Conservation (phyloP, 176 grass and related monocot species). For the Ensete glaucum region DNA sequence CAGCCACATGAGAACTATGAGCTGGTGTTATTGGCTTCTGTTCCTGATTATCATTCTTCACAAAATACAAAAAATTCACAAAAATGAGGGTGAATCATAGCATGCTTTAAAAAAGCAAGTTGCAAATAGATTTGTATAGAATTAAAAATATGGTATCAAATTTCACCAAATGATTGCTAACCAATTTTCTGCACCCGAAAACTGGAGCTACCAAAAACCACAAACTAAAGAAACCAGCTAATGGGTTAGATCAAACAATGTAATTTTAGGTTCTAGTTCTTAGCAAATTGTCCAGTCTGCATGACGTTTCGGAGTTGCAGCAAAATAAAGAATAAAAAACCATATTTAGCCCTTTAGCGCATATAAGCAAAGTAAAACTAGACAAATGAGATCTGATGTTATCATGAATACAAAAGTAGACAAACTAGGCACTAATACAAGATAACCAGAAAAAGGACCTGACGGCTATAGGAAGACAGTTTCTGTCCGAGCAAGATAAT, state of each 20-base stretch:
- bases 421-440: background rate
- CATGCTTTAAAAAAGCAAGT: background rate
- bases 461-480: constrained; percentile 35
- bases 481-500: constrained; percentile 73
- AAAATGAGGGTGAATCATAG: constrained; percentile 20
- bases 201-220: background rate
- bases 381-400: background rate
- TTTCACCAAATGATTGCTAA: background rate
- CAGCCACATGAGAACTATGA: constrained; percentile 65
- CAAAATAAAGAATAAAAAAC: background rate
- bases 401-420: background rate
- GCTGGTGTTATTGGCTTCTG: constrained; percentile 41
- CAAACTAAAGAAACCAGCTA: background rate
- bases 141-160: background rate
- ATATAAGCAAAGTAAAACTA: background rate
- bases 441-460: constrained; percentile 37
- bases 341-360: background rate
- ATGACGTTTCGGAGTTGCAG: background rate
- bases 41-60: constrained; percentile 55
- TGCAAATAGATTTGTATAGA: constrained; percentile 1
- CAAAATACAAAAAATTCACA: constrained; percentile 15
- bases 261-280: too few species aligned
- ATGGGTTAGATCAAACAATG: too few species aligned
- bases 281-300: too few species aligned
- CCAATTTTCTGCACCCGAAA: background rate